These are phyloP conservation scores for Zoysia pacifica DNA, from an alignment of 176 grass and related monocot species.

Conservation along the genomic window DNA sequence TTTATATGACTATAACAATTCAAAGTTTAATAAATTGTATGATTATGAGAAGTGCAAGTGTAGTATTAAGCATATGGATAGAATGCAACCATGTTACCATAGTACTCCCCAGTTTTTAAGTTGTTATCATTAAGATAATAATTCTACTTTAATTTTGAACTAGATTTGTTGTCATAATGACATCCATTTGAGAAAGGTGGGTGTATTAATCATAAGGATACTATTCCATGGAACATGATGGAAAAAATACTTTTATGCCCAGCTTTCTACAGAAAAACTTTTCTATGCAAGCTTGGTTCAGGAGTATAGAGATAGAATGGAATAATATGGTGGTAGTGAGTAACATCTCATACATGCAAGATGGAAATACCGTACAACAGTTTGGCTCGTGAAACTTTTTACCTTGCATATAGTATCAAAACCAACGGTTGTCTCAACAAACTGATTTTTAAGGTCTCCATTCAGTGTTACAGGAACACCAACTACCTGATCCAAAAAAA, in stretches of 20 bases:
- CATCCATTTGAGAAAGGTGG: no score
- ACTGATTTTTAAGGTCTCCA: slow-evolving; percentile 90
- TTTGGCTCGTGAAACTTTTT: slow-evolving; percentile 24
- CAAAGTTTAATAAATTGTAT: background rate
- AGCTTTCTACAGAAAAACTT: background rate
- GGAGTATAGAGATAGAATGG: background rate
- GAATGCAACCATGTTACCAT: background rate
- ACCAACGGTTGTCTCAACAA: slow-evolving; percentile 91
- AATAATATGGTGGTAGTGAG: background rate
- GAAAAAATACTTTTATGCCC: background rate
- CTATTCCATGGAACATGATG: background rate
- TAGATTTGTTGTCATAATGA: no score
- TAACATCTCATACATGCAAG: background rate
- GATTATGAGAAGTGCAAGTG: background rate
- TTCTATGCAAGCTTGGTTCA: background rate
- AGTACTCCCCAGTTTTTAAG: no score
- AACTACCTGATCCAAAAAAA: slow-evolving; percentile 57
- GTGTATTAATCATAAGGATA: no score
- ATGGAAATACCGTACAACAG: slow-evolving; percentile 7
- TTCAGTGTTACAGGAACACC: slow-evolving; percentile 98
- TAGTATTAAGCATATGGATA: slow-evolving; percentile 1
- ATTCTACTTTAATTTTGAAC: no score
- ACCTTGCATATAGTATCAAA: slow-evolving; percentile 98
- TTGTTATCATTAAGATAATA: no score
- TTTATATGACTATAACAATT: slow-evolving; percentile 12